These are phyloP conservation scores for Pythium aristosporum DNA, from an alignment of 352 stramenopile genomes.

Conservation along the genomic window DNA sequence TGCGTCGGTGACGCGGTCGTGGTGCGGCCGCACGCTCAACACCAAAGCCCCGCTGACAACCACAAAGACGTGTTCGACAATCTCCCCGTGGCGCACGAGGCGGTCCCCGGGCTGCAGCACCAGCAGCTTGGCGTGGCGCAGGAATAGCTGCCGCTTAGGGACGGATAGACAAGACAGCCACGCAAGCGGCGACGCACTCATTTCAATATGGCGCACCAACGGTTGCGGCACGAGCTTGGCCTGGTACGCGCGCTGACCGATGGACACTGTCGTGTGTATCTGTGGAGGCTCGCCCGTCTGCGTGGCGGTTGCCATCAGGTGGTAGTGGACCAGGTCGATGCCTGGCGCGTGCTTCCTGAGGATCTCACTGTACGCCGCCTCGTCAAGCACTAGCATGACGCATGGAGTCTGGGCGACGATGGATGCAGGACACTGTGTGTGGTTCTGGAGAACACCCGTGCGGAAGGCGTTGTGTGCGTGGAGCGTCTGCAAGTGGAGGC, in stretches of 20 bases:
- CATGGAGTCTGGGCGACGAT: conserved; percentile 58
- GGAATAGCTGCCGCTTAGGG: conserved; percentile 39
- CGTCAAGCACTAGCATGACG: conserved; percentile 49
- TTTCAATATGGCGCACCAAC: conserved; percentile 35
- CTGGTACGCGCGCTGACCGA: not conserved
- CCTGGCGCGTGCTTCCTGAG: conserved; percentile 36
- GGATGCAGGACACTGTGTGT: conserved; percentile 42
- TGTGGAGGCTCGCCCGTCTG: not conserved
- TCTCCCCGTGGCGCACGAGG: conserved; percentile 38
- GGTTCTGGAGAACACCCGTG: conserved; percentile 44
- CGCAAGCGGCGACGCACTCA: conserved; percentile 11
- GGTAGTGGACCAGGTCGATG: conserved; percentile 34
- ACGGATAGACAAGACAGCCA: conserved; percentile 32
- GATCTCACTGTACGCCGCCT: conserved; percentile 37
- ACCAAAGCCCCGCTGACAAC: conserved; percentile 44
- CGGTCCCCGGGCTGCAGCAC: conserved; percentile 39
- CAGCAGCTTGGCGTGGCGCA: conserved; percentile 35
- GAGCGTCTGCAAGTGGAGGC: conserved; percentile 60
- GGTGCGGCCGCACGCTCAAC: conserved; percentile 39
- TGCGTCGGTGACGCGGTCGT: conserved; percentile 36
- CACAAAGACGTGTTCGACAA: conserved; percentile 44
- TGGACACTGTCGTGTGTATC: not conserved
- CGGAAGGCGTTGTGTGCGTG: conserved; percentile 53
- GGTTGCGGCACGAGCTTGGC: not conserved
- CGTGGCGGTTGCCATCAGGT: not conserved